Evolutionary conservation across 805 yeast species (phyloP).

Genomic region (Nakazawaea ishiwadae): DNA sequence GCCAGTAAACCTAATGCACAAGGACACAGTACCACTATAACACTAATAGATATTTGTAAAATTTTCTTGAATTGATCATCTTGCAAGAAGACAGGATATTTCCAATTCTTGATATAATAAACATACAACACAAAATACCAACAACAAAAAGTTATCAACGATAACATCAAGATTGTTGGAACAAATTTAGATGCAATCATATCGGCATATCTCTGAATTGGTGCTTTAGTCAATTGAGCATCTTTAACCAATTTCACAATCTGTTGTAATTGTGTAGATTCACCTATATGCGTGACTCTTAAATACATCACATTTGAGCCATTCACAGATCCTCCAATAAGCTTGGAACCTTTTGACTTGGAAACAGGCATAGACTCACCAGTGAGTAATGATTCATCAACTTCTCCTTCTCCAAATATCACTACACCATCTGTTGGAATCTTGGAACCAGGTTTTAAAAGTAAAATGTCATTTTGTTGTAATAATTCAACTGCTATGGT

Average conservation of each 20-base stretch:
- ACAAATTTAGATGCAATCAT: slow-evolving; percentile 81
- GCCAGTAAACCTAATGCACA: slow-evolving; percentile 97
- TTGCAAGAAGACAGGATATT: slow-evolving; percentile 23
- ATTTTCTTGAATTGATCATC: slow-evolving; percentile 20
- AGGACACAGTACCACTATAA: slow-evolving; percentile 96
- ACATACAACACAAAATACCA: slow-evolving; percentile 47
- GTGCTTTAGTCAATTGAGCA: slow-evolving; percentile 86
- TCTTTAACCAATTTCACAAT: slow-evolving; percentile 82
- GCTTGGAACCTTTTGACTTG: slow-evolving; percentile 54
- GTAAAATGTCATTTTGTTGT: slow-evolving; percentile 71
- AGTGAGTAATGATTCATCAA: slow-evolving; percentile 86
- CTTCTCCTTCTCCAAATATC: slow-evolving; percentile 71
- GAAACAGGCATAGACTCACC: slow-evolving; percentile 83
- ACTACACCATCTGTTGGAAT: slow-evolving; percentile 91
- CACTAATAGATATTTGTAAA: slow-evolving; percentile 80
- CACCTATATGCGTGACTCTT: slow-evolving; percentile 67
- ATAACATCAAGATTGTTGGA: slow-evolving; percentile 60
- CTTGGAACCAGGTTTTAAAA: slow-evolving; percentile 80
- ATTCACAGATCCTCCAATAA: slow-evolving; percentile 91
- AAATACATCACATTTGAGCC: slow-evolving; percentile 70
- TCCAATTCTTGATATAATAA: slow-evolving; percentile 8
- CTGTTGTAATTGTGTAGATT: slow-evolving; percentile 80
- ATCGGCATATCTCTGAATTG: slow-evolving; percentile 88
- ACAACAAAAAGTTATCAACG: slow-evolving; percentile 58
- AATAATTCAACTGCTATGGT: slow-evolving; percentile 69